These are phyloP conservation scores for Talaromyces pinophilus DNA, from an alignment of 2,329 filamentous ascomycete genomes.

Conservation along the genomic window DNA sequence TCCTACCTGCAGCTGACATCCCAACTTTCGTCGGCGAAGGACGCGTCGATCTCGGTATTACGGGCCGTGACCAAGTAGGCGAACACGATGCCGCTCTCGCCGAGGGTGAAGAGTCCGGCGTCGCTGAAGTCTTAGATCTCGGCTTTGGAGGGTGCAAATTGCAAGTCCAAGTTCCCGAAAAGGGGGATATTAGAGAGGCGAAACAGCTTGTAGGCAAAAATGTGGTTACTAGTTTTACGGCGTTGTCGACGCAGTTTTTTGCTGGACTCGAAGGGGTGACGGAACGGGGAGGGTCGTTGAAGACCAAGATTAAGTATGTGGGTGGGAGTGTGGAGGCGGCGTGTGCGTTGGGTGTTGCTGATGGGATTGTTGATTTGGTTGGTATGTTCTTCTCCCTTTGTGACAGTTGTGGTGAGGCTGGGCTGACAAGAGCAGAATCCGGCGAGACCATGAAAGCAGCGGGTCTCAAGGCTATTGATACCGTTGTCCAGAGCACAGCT, in stretches of 20 bases:
- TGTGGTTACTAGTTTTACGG: constrained; percentile 92
- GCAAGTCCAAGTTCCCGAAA: constrained; percentile 94
- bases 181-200: constrained; percentile 69
- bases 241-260: constrained; percentile 82
- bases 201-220: constrained; percentile 86
- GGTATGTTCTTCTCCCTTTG: constrained; percentile 51
- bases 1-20: constrained; percentile 95
- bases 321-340: constrained; percentile 97
- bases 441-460: constrained; percentile 98
- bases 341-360: constrained; percentile 90
- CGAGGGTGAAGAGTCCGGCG: constrained; percentile 53
- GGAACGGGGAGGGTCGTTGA: constrained; percentile 24
- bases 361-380: constrained; percentile 96
- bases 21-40: constrained; percentile 97
- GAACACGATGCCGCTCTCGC: constrained; percentile 71
- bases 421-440: constrained; percentile 64
- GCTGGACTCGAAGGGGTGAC: constrained; percentile 64
- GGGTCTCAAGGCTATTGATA: constrained; percentile 90
- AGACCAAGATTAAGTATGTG: constrained; percentile 82
- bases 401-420: background rate
- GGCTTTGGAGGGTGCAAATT: constrained; percentile 89
- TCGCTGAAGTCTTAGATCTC: constrained; percentile 85
- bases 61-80: constrained; percentile 85
- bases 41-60: constrained; percentile 90
- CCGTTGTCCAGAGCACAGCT: constrained; percentile 82